Base-by-base conservation (phyloP, 352 stramenopile genomes). In the Globisporangium rhizosaccharum region DNA sequence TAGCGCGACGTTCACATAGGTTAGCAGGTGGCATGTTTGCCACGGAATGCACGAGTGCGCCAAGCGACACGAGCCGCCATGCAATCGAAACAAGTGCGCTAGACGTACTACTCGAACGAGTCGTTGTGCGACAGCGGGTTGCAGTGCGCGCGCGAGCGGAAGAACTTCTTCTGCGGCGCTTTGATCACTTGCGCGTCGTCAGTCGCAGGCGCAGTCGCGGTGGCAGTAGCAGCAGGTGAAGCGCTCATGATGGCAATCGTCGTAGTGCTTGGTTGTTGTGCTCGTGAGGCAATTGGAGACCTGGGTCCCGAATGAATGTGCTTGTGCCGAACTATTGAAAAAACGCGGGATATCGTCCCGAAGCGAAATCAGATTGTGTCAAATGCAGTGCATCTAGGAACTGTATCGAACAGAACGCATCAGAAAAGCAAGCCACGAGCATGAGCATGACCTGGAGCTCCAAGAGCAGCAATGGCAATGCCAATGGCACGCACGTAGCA, bases 81-180 rank as follows among this genome's bases (percentile, higher is more conserved):
- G 18, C 42, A 55, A 18, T 42, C 20, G 20, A 17, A 25, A 52
- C 17, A 18, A 53, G 12, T 28, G 23, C 20, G n/a, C 8, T 5
- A 48, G 23, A 23, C 82, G 65, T 70, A 93, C 84, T 98, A 98
- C 53, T 96, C 76, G 61, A 98, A 98, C 50, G 82, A 86, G 75
- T 99, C 93, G 76, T 98, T 99, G 75, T 98, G 92, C 23, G 89
- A 97, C 36, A 99, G 75, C 36, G 96, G 96, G 73, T 99, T 99
- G 76, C 92, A 98, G 72, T 99, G 96, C 20, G 96, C 96, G 37
- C 96, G 86, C 71, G 87, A 94, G 45, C 96, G 88, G 73, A 98
- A 99, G 70, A 97, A 98, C 71, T 97, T 98, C 75, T 99, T 99
- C 78, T 98, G 85, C 50, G 89, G 88, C 55, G 75, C 67, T 60